Evolutionary conservation across 441 rosid species (phyloP), one percentile per base, ranked within the genome.

Genomic region (Capsella rubella): DNA sequence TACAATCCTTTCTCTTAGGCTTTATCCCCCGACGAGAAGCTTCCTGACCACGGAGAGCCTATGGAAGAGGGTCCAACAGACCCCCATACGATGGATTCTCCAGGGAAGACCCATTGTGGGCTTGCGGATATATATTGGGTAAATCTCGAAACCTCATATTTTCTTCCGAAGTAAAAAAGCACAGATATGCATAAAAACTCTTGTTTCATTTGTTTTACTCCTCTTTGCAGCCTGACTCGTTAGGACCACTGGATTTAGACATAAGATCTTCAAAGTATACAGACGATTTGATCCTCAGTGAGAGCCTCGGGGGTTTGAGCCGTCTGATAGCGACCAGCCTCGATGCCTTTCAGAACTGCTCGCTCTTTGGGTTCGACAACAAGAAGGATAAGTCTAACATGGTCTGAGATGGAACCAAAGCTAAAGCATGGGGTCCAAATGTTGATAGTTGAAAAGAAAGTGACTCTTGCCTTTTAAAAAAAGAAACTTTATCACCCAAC

Each of bases 91-190:
- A 60, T 79, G 69, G 89, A 84, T 72, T 78, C 78, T 78, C 74
- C 90, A 6, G 78, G 67, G 13, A 84, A 83, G 83, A 90, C 76
- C 80, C 85, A 81, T 72, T 83, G 69, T 47, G 92, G 79, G 45
- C 81, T 90, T 73, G 77, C 95, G n/a, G 99, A 89, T 74, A 75
- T 95, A 52, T 90, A 89, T 69, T 95, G 98, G 99, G 99, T 95
- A 85, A 51, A 11, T 53, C 63, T 21, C 25, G 0, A 59, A 53
- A 40, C 14, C 52, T 46, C 64, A 25, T 66, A 0, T 7, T 37
- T 25, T 54, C 3, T 28, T 31, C 28, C 34, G 39, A 31, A 57
- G 6, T 32, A 37, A 55, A 55, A 6, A n/a, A 14, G 4, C 1
- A 42, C 8, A 28, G 34, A 11, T 52, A 35, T 28, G 45, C 10